These are phyloP conservation scores for Cryptomeria japonica DNA, from an alignment of 75 land plant species.

Conservation along the genomic window DNA sequence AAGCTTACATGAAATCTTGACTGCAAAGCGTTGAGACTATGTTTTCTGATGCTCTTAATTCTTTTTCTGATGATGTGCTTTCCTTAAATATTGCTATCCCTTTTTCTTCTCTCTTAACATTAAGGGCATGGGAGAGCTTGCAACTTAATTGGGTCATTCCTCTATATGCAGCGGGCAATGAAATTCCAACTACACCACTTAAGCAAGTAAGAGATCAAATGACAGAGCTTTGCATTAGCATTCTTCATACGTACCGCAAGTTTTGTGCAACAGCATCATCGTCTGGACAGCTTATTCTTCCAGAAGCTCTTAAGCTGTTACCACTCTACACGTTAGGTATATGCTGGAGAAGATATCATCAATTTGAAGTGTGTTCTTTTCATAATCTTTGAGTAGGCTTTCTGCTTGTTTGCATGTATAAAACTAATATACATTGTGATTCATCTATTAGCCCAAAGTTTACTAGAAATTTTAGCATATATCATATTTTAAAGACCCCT, in stretches of 20 bases:
- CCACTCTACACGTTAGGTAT: slow-evolving; percentile 93
- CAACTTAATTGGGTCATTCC: not conserved
- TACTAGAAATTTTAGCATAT: not conserved
- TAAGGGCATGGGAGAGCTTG: not conserved
- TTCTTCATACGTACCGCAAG: slow-evolving; percentile 80
- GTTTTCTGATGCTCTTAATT: not conserved
- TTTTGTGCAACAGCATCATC: slow-evolving; percentile 95
- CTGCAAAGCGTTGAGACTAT: not conserved
- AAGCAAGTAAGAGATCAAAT: slow-evolving; percentile 74
- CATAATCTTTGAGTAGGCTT: not conserved
- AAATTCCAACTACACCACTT: slow-evolving; percentile 65
- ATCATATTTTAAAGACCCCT: not conserved
- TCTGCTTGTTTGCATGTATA: not conserved
- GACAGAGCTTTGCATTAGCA: slow-evolving; percentile 67
- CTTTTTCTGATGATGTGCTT: not conserved
- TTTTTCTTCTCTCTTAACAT: not conserved
- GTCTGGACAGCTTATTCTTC: slow-evolving; percentile 96
- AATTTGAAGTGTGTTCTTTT: not conserved
- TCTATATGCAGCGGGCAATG: slow-evolving; percentile 67
- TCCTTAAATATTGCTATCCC: not conserved
- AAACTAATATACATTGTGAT: too few species aligned
- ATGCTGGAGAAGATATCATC: not conserved
- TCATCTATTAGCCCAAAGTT: not conserved
- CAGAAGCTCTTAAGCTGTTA: slow-evolving; percentile 93
- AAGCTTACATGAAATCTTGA: not conserved